Evolutionary conservation across 768 basidiomycete genomes (phyloP).

Genomic region (Psilocybe cubensis): DNA sequence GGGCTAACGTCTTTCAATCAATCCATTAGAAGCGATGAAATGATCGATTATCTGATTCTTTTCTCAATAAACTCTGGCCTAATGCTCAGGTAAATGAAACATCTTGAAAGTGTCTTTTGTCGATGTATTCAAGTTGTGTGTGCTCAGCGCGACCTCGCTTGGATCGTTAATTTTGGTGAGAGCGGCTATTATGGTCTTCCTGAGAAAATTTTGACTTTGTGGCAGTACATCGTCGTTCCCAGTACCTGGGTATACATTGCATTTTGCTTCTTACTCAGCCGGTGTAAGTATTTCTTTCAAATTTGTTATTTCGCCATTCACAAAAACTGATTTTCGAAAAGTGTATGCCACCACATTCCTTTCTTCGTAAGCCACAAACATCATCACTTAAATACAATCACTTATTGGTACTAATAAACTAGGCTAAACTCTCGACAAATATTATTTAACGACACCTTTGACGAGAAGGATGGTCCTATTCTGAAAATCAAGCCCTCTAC

Average conservation of each 20-base stretch:
- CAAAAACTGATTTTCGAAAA: neutral
- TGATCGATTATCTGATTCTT: conserved; percentile 36
- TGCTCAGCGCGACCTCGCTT: conserved; percentile 28
- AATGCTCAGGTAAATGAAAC: conserved; percentile 26
- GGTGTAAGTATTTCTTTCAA: conserved; percentile 22
- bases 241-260: conserved; percentile 36
- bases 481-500: conserved; percentile 7
- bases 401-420: neutral
- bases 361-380: conserved; percentile 27
- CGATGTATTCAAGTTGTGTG: neutral
- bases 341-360: conserved; percentile 38
- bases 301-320: neutral
- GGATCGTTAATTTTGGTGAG: conserved; percentile 32
- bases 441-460: conserved; percentile 18
- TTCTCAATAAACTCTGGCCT: conserved; percentile 37
- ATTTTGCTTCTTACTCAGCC: conserved; percentile 35
- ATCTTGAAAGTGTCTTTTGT: neutral
- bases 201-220: neutral
- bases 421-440: conserved; percentile 37
- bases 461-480: conserved; percentile 16
- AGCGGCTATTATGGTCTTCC: neutral
- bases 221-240: conserved; percentile 32
- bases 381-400: neutral
- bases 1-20: neutral
- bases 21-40: conserved; percentile 29